Evolutionary conservation across 1,284 basidiomycete genomes (phyloP), one percentile per base, ranked within the genome.

Genomic region (Trametes versicolor): DNA sequence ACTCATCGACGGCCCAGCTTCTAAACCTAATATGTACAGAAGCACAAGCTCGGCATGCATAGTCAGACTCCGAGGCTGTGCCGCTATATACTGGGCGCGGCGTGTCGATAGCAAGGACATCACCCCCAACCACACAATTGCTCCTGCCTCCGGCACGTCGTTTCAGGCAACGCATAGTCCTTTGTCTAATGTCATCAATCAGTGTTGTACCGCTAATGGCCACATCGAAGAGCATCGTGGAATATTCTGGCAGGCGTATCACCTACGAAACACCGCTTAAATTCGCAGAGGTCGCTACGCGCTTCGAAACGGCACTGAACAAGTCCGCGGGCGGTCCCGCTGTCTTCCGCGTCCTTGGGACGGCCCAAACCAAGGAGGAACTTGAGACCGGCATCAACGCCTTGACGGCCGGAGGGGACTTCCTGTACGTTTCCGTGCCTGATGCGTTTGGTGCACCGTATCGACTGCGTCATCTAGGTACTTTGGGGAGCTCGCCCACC

Each of bases 241-340:
- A 71, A 17, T 73, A 68, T 63, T 76, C 77, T 7, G 78, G 79
- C 39, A 79, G 83, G 62, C 78, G 84, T 17, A 77, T 87, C 65
- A 80, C 79, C 2, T 80, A 82, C 68, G 80, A 81, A 13, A 84
- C 83, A 0, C 68, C 77, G 10, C 71, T 83, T 1, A 74, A 81
- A 0, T 76, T 81, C 66, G 60, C 73, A 5, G 79, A 83, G 54
- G 82, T 86, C 29, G 72, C 81, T 36, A 66, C 77, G 4, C 80
- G 82, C n/a, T 76, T 87, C 5, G 81, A 87, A 62, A 58, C 60
- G 10, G 80, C 80, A 57, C 65, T 85, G 45, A 84, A 81, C 71
- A 83, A 80, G 66, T 70, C 74, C 15, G 73, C 72, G 2, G 78
- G 79, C 12, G 73, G 71, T 0, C 59, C 67, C 0, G 66, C 73